phyloP scores from a whole-genome alignment of 225 moss, liverwort and hornwort species.

The Neckera pumila region DNA sequence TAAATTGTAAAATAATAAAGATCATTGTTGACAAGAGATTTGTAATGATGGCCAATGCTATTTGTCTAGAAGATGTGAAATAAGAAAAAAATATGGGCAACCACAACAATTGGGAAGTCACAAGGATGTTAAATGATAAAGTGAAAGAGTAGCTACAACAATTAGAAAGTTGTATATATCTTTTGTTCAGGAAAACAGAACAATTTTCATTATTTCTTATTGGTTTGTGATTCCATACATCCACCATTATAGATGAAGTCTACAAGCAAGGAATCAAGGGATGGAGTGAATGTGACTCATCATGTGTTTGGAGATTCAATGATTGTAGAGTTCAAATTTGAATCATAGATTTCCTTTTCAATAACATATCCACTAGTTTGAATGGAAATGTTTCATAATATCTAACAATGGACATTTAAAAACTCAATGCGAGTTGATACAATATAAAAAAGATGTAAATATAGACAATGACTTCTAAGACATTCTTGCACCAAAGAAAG shows the following conservation, averaged over 20 bases:
- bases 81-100: not conserved
- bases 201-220: not conserved
- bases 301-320: not conserved
- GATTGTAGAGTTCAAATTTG: not conserved
- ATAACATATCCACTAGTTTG: not conserved
- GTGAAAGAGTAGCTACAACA: rapidly evolving
- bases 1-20: not conserved
- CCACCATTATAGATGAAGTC: not conserved
- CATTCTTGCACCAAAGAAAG: not conserved
- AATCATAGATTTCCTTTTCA: not conserved
- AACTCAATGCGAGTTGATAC: not conserved
- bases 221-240: not conserved
- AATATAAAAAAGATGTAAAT: not conserved
- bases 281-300: not conserved
- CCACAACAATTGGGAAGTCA: not conserved
- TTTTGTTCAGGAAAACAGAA: not conserved
- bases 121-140: not conserved
- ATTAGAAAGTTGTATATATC: not conserved
- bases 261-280: not conserved
- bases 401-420: not conserved
- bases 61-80: not conserved
- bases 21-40: not conserved
- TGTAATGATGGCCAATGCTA: not conserved
- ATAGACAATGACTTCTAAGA: not conserved
- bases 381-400: not conserved